These are phyloP conservation scores for Stephanodiscus triporus DNA, from an alignment of 108 stramenopile species.

Conservation along the genomic window DNA sequence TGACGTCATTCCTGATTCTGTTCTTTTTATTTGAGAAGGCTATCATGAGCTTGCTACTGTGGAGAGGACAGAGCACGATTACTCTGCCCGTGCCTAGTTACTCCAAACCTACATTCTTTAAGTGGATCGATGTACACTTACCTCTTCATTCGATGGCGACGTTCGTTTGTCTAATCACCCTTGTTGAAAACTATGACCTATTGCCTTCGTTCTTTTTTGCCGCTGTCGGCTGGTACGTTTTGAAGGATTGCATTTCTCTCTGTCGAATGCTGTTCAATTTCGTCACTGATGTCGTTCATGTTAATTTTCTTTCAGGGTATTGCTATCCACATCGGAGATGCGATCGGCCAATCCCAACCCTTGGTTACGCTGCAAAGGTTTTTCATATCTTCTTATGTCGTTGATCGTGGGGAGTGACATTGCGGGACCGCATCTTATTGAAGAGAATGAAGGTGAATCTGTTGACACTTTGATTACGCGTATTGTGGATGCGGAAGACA, in stretches of 20 bases:
- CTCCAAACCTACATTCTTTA: conserved; percentile 10
- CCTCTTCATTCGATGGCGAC: conserved; percentile 68
- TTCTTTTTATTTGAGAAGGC: conserved; percentile 65
- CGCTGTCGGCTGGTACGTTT: conserved; percentile 38
- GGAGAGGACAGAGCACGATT: conserved; percentile 63
- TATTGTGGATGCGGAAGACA: conserved; percentile 51
- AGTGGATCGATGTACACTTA: conserved; percentile 30
- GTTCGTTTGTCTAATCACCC: conserved; percentile 49
- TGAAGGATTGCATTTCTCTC: neutral
- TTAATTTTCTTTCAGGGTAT: conserved; percentile 41
- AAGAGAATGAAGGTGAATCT: conserved; percentile 54
- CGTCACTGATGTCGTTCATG: neutral
- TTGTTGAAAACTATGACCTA: conserved; percentile 71
- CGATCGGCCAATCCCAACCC: conserved; percentile 54
- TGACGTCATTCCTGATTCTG: conserved; percentile 44
- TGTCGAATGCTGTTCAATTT: neutral
- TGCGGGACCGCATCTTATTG: conserved; percentile 37
- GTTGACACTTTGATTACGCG: conserved; percentile 36
- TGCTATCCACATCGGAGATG: conserved; percentile 55
- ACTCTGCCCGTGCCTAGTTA: conserved; percentile 23
- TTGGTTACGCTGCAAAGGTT: conserved; percentile 59
- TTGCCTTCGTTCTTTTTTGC: conserved; percentile 70
- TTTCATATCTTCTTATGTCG: conserved; percentile 45
- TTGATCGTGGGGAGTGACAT: conserved; percentile 49
- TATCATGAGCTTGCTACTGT: conserved; percentile 60